Percentiles rank a stretch among this genome's conserved stretches.
These are phyloP conservation scores for Solanum appendiculatum DNA, from an alignment of 257 asterid genomes.

Conservation along the genomic window DNA sequence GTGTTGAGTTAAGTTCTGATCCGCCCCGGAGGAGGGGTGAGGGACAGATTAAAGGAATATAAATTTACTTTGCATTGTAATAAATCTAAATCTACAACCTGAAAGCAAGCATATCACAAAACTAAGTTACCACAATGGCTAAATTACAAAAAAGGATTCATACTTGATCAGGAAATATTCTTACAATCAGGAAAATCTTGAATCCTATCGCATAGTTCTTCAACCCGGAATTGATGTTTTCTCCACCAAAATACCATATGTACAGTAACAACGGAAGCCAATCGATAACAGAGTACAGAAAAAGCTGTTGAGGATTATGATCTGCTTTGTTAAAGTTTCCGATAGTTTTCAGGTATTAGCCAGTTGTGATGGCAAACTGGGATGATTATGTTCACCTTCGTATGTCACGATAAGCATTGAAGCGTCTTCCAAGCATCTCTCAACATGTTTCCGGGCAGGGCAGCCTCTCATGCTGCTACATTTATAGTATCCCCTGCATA, in stretches of 20 bases:
- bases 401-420: conserved; percentile 85
- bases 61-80: not conserved
- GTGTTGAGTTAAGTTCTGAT: not conserved
- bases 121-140: not conserved
- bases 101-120: not conserved
- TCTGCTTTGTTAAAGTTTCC: not conserved
- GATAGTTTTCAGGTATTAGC: conserved; percentile 27
- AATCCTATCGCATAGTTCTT: not conserved
- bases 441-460: conserved; percentile 93
- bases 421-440: conserved; percentile 85
- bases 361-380: conserved; percentile 57
- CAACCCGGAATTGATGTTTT: not conserved
- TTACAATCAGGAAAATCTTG: not conserved
- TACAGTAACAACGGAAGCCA: conserved; percentile 14
- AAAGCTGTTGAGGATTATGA: not conserved
- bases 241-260: not conserved
- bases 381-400: conserved; percentile 91
- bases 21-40: not conserved
- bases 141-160: not conserved
- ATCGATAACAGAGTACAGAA: not conserved
- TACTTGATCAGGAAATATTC: not conserved
- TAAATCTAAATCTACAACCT: not conserved
- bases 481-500: conserved; percentile 86
- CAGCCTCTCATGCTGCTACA: conserved; percentile 98
- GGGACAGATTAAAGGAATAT: not conserved